These are phyloP conservation scores for Hemerocallis citrina DNA, from an alignment of 106 monocot genomes.

Conservation along the genomic window DNA sequence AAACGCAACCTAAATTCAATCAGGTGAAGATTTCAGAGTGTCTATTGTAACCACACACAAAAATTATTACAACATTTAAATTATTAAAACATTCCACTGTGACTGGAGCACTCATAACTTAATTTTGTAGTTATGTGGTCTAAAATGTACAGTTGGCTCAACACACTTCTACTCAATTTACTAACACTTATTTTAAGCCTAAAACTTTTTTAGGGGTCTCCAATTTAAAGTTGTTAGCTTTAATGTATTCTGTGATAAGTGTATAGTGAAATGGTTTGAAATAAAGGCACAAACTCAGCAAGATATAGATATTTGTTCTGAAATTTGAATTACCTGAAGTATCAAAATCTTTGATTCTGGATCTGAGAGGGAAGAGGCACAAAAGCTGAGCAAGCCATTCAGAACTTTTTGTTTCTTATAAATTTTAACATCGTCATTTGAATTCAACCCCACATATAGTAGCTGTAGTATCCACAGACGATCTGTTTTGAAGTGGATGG, in stretches of 20 bases:
- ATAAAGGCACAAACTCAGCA: background rate
- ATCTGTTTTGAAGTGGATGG: constrained; percentile 69
- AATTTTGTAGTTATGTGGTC: no score
- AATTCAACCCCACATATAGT: constrained; percentile 67
- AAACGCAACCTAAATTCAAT: no score
- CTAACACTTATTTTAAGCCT: no score
- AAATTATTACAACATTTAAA: no score
- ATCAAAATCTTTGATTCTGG: constrained; percentile 41
- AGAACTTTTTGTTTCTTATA: constrained; percentile 33
- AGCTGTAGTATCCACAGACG: constrained; percentile 77
- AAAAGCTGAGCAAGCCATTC: constrained; percentile 51
- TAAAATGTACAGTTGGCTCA: no score
- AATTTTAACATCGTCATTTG: constrained; percentile 56
- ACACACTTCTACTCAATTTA: no score
- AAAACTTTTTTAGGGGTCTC: no score
- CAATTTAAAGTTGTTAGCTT: no score
- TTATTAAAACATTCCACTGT: no score
- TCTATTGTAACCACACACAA: no score
- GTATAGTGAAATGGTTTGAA: background rate
- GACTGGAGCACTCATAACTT: no score
- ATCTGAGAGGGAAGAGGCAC: constrained; percentile 65
- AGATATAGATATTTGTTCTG: background rate
- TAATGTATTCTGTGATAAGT: background rate
- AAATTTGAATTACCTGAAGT: constrained; percentile 43
- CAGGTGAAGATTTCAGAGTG: no score